These are phyloP conservation scores for Podospora conica DNA, from an alignment of 495 filamentous ascomycete genomes.

Conservation along the genomic window DNA sequence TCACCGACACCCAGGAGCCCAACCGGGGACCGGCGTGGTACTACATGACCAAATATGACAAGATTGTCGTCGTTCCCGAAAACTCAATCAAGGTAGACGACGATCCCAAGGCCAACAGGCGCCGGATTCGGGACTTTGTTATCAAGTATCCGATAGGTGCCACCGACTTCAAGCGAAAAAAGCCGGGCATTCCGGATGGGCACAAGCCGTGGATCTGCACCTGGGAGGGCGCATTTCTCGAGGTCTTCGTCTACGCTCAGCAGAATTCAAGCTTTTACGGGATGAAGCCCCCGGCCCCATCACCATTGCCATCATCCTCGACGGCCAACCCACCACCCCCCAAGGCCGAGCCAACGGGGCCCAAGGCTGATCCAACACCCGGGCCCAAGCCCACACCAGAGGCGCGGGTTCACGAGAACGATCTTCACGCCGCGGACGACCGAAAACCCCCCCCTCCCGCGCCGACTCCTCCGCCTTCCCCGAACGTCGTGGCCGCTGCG, in stretches of 20 bases:
- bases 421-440: background rate
- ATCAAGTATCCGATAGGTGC: constrained; percentile 2
- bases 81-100: constrained; percentile 33
- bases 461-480: constrained; percentile 4
- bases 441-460: background rate
- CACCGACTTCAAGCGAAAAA: constrained; percentile 42
- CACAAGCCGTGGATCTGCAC: constrained; percentile 82
- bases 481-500: background rate
- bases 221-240: constrained; percentile 77
- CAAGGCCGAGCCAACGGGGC: background rate
- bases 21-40: constrained; percentile 68
- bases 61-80: constrained; percentile 69
- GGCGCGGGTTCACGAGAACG: background rate
- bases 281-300: constrained; percentile 10
- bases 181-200: constrained; percentile 45
- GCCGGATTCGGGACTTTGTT: constrained; percentile 9
- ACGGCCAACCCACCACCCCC: background rate
- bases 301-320: background rate
- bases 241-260: constrained; percentile 73
- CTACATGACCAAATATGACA: constrained; percentile 66
- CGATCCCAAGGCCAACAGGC: constrained; percentile 9
- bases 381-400: background rate
- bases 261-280: constrained; percentile 42
- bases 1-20: constrained; percentile 55
- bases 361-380: background rate